These are phyloP conservation scores for Camellia granthamiana DNA, from an alignment of 148 eudicot species.

Conservation along the genomic window DNA sequence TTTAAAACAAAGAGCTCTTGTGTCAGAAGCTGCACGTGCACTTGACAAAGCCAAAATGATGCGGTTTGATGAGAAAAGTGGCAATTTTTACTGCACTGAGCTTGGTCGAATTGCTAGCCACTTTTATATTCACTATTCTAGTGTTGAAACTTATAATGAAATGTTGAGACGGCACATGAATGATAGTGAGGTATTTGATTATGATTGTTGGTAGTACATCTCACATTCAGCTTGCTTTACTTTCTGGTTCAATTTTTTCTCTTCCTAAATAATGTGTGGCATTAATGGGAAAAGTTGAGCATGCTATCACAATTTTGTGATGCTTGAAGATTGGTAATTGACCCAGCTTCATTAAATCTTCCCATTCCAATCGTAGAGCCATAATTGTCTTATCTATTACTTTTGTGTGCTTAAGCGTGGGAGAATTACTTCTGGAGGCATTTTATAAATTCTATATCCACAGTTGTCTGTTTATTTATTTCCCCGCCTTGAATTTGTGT, in stretches of 20 bases:
- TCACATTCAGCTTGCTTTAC: slow-evolving; percentile 1
- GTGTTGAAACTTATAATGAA: slow-evolving; percentile 98
- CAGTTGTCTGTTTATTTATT: background rate
- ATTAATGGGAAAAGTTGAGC: background rate
- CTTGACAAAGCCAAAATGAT: slow-evolving; percentile 99
- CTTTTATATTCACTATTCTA: slow-evolving; percentile 95
- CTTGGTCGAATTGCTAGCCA: slow-evolving; percentile 99
- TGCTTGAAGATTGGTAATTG: background rate
- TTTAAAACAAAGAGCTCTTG: slow-evolving; percentile 87
- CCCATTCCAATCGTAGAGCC: background rate
- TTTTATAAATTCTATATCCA: background rate
- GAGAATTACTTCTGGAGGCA: background rate
- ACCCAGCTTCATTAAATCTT: background rate
- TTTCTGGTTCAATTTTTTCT: background rate
- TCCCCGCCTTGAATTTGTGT: background rate
- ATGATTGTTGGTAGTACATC: background rate
- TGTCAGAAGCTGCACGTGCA: slow-evolving; percentile 92
- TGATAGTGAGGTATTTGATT: slow-evolving; percentile 75
- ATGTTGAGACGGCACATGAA: slow-evolving; percentile 95
- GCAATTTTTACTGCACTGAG: slow-evolving; percentile 97
- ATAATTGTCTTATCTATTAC: background rate
- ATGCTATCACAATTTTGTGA: background rate
- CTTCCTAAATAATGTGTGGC: no score
- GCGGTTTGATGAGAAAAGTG: slow-evolving; percentile 99
- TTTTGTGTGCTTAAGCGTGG: background rate